Conservation (phyloP, 2,329 filamentous ascomycete species). For the Pseudovirgaria hyperparasitica region DNA sequence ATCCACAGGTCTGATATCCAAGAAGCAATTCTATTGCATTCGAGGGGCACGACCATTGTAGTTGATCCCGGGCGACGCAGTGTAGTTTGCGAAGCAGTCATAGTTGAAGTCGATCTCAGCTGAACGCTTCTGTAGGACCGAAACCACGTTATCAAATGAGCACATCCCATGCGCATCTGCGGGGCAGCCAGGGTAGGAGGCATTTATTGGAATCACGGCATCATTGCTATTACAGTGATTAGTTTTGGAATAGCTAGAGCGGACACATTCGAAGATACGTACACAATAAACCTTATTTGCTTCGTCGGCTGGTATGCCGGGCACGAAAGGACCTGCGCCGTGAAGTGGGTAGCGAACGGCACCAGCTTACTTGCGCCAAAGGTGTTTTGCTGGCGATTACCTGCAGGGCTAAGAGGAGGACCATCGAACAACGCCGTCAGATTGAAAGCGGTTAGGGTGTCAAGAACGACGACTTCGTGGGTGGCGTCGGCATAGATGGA, state of each 20-base stretch:
- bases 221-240: slow-evolving; percentile 11
- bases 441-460: slow-evolving; percentile 17
- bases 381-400: slow-evolving; percentile 10
- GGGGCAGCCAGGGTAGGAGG: slow-evolving; percentile 13
- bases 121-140: slow-evolving; percentile 15
- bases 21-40: no score
- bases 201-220: slow-evolving; percentile 14
- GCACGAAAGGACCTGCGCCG: slow-evolving; percentile 15
- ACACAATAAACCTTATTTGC: slow-evolving; percentile 19
- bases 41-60: slow-evolving; percentile 17
- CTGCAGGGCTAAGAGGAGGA: slow-evolving; percentile 10
- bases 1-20: no score
- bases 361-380: slow-evolving; percentile 17
- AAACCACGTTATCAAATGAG: slow-evolving; percentile 15
- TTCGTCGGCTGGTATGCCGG: slow-evolving; percentile 10
- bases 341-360: slow-evolving; percentile 19
- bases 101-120: slow-evolving; percentile 16
- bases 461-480: slow-evolving; percentile 27
- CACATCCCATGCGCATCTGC: slow-evolving; percentile 14
- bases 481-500: slow-evolving; percentile 31
- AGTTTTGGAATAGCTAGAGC: neutral
- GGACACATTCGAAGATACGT: slow-evolving; percentile 4
- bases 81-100: slow-evolving; percentile 19
- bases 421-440: slow-evolving; percentile 17
- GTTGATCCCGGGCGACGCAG: slow-evolving; percentile 10